Base-by-base conservation (phyloP, 129 eudicot species). In the Flaveria brownii region DNA sequence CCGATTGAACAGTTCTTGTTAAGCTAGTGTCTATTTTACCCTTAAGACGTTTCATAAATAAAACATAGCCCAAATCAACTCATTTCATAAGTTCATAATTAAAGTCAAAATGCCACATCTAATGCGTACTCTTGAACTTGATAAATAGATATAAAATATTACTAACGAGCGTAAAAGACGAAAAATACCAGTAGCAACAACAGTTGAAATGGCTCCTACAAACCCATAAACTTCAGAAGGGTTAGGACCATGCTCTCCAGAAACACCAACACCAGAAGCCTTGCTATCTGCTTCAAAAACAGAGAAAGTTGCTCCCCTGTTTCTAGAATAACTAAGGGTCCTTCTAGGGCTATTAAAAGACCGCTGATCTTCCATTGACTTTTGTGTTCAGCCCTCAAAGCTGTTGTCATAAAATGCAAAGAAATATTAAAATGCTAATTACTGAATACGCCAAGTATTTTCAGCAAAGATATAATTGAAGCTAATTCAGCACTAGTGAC, bases 211-310 rank as follows among this genome's bases (percentile, higher is more conserved):
- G 60, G 96, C 90, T 23, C 98, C 98, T 18, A 91, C 98, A 73
- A 94, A 94, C 1, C 98, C 98, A 57, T 94, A 94, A 68, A 94
- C 98, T 86, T 94, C 98, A 2, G 93, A 86, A 42, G 88, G 91
- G 57, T 91, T 94, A 39, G 97, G 96, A 68, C 98, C 98, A 22
- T 77, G 91, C 57, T 90, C 89, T 55, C 96, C 88, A 20, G 96
- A 92, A 41, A 84, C 77, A 64, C 88, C 91, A 62, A 87, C 81
- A 17, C 83, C 83, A 17, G 96, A 77, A 82, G 85, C 74, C 60
- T 79, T 82, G 55, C 84, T 84, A 51, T 90, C 92, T 9, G 79
- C 78, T 57, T 86, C 91, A n/a, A 86, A 82, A 51, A 86, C 84
- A 5, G 88, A 85, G 7, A 87, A 84, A 2, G 79, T 83, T 11